phyloP scores from a whole-genome alignment of 805 yeast species.

The Ogataea nitratoaversa region DNA sequence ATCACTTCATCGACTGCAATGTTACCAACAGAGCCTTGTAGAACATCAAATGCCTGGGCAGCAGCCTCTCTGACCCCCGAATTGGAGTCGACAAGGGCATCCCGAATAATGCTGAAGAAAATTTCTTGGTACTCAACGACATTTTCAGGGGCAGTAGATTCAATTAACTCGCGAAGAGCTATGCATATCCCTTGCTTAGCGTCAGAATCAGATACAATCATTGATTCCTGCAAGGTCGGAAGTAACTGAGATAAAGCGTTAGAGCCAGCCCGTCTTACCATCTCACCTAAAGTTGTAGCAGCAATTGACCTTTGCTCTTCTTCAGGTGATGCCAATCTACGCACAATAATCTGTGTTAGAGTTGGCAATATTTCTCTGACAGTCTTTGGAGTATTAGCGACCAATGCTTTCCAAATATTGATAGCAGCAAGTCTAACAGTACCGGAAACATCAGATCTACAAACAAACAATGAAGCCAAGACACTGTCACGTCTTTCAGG shows the following conservation, averaged over 20 bases:
- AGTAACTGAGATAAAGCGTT: constrained; percentile 78
- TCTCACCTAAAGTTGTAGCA: constrained; percentile 89
- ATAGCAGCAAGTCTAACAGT: constrained; percentile 84
- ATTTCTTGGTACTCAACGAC: constrained; percentile 60
- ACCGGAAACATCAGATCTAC: constrained; percentile 88
- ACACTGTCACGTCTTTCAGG: constrained; percentile 83
- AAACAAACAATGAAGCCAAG: constrained; percentile 80
- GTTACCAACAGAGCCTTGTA: constrained; percentile 79
- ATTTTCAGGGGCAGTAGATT: constrained; percentile 61
- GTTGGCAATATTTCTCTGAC: constrained; percentile 88
- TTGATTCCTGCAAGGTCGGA: constrained; percentile 74
- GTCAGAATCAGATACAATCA: constrained; percentile 62
- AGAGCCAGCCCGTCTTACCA: constrained; percentile 90
- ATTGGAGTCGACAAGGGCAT: constrained; percentile 72
- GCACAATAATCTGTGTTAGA: constrained; percentile 73
- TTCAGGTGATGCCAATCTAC: constrained; percentile 78
- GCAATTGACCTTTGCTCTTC: constrained; percentile 79
- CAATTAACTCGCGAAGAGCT: constrained; percentile 81
- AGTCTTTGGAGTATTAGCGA: constrained; percentile 92
- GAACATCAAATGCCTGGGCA: constrained; percentile 82
- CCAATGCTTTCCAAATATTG: constrained; percentile 95
- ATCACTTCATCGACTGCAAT: constrained; percentile 83
- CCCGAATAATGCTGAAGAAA: constrained; percentile 71
- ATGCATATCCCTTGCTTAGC: constrained; percentile 95
- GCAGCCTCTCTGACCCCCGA: constrained; percentile 83